Percentiles rank a stretch among this genome's conserved stretches.
Conservation (phyloP, 179 eudicot species). For the Beta corolliflora region DNA sequence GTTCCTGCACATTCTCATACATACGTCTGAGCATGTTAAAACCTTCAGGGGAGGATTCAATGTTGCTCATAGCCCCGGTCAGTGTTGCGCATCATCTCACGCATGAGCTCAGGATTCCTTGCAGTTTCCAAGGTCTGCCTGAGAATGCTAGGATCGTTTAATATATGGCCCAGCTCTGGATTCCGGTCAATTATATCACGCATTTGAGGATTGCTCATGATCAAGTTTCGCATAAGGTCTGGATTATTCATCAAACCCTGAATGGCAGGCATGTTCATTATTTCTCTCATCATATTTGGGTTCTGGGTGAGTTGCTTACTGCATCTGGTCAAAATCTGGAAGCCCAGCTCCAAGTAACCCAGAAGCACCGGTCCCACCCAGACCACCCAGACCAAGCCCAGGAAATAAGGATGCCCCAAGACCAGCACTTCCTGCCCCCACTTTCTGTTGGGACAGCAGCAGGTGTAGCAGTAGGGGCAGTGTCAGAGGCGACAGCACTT, state of each 20-base stretch:
- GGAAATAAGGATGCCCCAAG: constrained; percentile 67
- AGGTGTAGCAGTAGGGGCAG: constrained; percentile 44
- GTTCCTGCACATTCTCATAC: constrained; percentile 99
- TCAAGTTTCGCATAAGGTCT: constrained; percentile 79
- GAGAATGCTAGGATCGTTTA: constrained; percentile 90
- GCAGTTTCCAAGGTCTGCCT: constrained; percentile 97
- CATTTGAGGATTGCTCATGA: constrained; percentile 99
- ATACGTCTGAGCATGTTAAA: constrained; percentile 98
- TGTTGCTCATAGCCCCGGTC: constrained; percentile 99
- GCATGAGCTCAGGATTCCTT: constrained; percentile 97
- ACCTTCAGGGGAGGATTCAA: constrained; percentile 98
- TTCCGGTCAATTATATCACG: constrained; percentile 96
- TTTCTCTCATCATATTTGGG: constrained; percentile 97
- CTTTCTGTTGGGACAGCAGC: constrained; percentile 46
- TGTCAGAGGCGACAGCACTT: constrained; percentile 43
- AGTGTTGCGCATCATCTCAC: constrained; percentile 99
- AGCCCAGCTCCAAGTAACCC: constrained; percentile 74
- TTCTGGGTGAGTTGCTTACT: constrained; percentile 89
- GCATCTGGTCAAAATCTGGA: constrained; percentile 91
- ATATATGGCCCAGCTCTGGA: constrained; percentile 95
- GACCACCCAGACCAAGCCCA: constrained; percentile 62
- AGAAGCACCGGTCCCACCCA: constrained; percentile 45
- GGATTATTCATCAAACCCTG: constrained; percentile 96
- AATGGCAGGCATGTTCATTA: constrained; percentile 90
- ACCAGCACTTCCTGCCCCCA: constrained; percentile 61